phyloP scores from a whole-genome alignment of 2,329 filamentous ascomycete genomes.

The Ophiocordyceps unilateralis region DNA sequence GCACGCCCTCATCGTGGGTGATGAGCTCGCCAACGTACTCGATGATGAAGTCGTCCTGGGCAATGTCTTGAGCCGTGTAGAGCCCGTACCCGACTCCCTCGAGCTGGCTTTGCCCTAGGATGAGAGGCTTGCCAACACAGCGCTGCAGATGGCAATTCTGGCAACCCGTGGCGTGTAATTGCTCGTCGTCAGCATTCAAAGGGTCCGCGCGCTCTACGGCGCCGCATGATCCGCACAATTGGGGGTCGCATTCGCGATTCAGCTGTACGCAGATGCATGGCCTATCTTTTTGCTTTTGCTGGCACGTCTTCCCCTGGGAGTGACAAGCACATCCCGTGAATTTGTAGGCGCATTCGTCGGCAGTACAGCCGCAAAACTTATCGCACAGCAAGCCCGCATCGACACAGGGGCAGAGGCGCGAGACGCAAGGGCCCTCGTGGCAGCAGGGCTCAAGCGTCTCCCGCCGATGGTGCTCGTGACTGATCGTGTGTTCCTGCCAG shows the following conservation, averaged over 20 bases:
- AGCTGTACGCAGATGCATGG: conserved; percentile 55
- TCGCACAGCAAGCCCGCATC: conserved; percentile 48
- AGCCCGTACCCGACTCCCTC: conserved; percentile 56
- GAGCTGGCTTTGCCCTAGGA: conserved; percentile 54
- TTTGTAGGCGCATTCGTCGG: conserved; percentile 40
- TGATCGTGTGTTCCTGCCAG: conserved; percentile 37
- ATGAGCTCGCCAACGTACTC: conserved; percentile 72
- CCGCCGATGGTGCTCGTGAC: conserved; percentile 36
- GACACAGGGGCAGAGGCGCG: conserved; percentile 44
- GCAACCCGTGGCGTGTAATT: conserved; percentile 41
- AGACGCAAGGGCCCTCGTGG: conserved; percentile 50
- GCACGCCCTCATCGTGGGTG: conserved; percentile 49
- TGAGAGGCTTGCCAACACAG: conserved; percentile 43
- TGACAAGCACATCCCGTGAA: conserved; percentile 53
- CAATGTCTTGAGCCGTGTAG: conserved; percentile 51
- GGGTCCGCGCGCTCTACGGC: conserved; percentile 52
- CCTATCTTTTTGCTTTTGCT: conserved; percentile 34
- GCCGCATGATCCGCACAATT: conserved; percentile 56
- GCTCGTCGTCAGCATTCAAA: conserved; percentile 41
- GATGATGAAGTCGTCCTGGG: conserved; percentile 54
- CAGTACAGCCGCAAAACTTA: conserved; percentile 49
- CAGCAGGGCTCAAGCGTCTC: conserved; percentile 47
- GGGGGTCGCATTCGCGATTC: conserved; percentile 66
- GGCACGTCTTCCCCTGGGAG: conserved; percentile 39
- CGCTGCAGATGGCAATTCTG: conserved; percentile 59